Percentiles rank a stretch among this genome's conserved stretches.
Conservation (phyloP, 2,329 filamentous ascomycete species). For the Hirsutella rhossiliensis region DNA sequence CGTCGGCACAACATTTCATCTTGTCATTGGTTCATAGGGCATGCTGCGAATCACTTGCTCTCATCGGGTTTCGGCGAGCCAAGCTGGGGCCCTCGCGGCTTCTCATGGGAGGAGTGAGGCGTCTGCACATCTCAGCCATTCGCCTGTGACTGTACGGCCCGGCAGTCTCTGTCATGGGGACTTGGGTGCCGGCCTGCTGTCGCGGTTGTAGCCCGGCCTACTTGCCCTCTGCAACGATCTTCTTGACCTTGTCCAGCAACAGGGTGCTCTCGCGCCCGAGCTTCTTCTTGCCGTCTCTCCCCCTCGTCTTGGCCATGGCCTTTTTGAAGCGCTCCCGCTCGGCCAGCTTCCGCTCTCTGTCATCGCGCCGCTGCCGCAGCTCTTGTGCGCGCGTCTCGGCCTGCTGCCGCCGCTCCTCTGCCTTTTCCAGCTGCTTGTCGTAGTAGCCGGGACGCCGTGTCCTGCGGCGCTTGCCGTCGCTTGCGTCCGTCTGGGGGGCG, state of each 20-base stretch:
- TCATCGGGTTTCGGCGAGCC: too few species aligned
- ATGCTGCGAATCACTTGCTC: too few species aligned
- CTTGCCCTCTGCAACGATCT: conserved; percentile 41
- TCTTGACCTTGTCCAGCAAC: conserved; percentile 66
- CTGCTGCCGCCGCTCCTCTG: conserved; percentile 28
- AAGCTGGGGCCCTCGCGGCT: too few species aligned
- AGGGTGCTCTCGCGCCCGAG: conserved; percentile 71
- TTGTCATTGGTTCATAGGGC: too few species aligned
- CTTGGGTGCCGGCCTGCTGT: too few species aligned
- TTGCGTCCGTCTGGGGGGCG: conserved; percentile 4
- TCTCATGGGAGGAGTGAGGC: too few species aligned
- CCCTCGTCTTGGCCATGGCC: conserved; percentile 62
- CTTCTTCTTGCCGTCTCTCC: conserved; percentile 65
- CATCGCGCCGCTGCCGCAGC: conserved; percentile 37
- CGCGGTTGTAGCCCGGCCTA: too few species aligned
- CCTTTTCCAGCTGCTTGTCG: conserved; percentile 47
- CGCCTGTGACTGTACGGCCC: too few species aligned
- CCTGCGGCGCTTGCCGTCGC: conserved; percentile 21
- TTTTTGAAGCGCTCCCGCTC: conserved; percentile 53
- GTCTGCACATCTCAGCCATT: too few species aligned
- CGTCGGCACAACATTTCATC: too few species aligned
- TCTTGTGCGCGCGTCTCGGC: conserved; percentile 30
- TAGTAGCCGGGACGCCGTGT: conserved; percentile 43
- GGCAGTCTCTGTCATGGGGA: too few species aligned
- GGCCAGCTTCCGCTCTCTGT: conserved; percentile 53